Conservation (phyloP, 108 stramenopile genomes). For the Discostella stelligeroides region DNA sequence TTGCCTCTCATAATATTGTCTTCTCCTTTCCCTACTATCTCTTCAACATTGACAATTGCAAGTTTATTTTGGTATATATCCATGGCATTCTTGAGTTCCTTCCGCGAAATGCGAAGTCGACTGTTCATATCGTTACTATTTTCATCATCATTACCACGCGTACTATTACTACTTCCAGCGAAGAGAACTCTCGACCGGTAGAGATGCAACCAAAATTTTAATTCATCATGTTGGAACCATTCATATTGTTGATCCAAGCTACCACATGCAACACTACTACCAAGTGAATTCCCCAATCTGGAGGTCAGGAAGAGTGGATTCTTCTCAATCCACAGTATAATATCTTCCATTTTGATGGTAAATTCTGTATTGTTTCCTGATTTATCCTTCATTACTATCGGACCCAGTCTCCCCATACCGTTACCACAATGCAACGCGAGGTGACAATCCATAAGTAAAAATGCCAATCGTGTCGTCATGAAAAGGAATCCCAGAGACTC, state of each 20-base stretch:
- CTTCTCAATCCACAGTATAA: conserved; percentile 29
- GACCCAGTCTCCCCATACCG: conserved; percentile 26
- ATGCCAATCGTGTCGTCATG: conserved; percentile 19
- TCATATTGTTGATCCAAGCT: too few relatives aligned
- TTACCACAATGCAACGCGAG: conserved; percentile 25
- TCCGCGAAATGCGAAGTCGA: conserved; percentile 48
- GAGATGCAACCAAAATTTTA: conserved; percentile 44
- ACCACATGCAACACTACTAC: too few relatives aligned
- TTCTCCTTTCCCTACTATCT: not conserved
- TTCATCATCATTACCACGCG: not conserved
- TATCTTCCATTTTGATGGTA: conserved; percentile 7
- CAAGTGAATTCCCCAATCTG: too few relatives aligned
- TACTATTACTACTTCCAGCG: conserved; percentile 2
- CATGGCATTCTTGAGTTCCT: conserved; percentile 86
- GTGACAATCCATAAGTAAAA: conserved; percentile 38
- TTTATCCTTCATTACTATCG: not conserved
- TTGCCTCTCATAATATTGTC: not conserved
- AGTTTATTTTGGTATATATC: conserved; percentile 83
- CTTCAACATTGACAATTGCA: not conserved
- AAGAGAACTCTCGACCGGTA: conserved; percentile 42
- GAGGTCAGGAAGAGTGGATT: not conserved
- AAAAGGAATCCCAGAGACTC: not conserved
- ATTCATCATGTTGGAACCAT: conserved; percentile 22
- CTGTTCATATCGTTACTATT: conserved; percentile 7
- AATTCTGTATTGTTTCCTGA: not conserved